Evolutionary conservation across 371 early-diverging fungal genomes (phyloP).

Genomic region (Phascolomyces articulosus): DNA sequence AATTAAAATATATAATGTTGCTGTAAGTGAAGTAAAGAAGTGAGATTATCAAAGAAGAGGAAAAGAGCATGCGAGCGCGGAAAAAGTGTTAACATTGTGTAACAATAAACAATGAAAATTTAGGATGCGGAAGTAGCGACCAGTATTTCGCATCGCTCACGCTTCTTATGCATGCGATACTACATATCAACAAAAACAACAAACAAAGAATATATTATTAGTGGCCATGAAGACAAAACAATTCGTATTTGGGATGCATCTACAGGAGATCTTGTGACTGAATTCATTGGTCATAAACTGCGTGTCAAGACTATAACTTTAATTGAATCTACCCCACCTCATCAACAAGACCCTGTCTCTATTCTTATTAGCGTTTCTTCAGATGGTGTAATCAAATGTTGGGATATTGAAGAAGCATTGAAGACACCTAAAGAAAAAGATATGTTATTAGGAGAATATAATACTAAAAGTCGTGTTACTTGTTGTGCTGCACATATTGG

Average conservation of each 20-base stretch:
- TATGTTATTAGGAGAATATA: constrained; percentile 58
- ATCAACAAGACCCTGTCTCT: constrained; percentile 24
- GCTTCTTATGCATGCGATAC: constrained; percentile 53
- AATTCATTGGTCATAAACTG: constrained; percentile 62
- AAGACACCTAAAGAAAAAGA: constrained; percentile 12
- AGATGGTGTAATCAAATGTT: constrained; percentile 73
- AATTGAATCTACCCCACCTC: constrained; percentile 30
- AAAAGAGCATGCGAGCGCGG: background rate
- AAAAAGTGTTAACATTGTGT: constrained; percentile 1
- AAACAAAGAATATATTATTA: constrained; percentile 62
- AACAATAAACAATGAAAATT: background rate
- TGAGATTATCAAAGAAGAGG: background rate
- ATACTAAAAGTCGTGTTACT: constrained; percentile 72
- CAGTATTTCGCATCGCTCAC: constrained; percentile 56
- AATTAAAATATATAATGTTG: constrained; percentile 71
- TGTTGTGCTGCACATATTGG: constrained; percentile 55
- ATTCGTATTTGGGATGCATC: constrained; percentile 65
- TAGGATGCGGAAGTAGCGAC: constrained; percentile 57
- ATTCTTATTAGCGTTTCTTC: constrained; percentile 69
- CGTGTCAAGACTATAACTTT: constrained; percentile 49
- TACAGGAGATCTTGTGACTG: constrained; percentile 58
- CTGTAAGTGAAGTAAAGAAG: too few species aligned
- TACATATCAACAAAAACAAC: constrained; percentile 35
- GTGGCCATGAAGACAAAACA: constrained; percentile 76
- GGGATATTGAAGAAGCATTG: constrained; percentile 59